phyloP scores from a whole-genome alignment of 2,329 filamentous ascomycete species.

The Pseudonectria buxi region DNA sequence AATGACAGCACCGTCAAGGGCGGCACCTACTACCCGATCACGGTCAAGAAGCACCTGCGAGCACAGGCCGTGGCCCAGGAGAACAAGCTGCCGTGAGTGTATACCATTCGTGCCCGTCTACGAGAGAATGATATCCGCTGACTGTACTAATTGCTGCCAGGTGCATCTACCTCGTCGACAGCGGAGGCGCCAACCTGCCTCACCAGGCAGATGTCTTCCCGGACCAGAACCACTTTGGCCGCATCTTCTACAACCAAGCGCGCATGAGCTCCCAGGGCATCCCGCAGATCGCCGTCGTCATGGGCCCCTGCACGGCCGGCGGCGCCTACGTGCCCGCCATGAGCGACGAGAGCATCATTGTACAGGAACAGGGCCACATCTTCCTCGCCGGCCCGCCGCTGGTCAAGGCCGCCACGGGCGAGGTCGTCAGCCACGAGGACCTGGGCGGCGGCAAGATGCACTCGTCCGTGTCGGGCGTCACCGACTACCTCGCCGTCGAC shows the following conservation, averaged over 20 bases:
- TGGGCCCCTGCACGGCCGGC: slow-evolving; percentile 94
- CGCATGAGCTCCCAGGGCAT: slow-evolving; percentile 85
- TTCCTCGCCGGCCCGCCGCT: slow-evolving; percentile 92
- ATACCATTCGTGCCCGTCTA: not conserved
- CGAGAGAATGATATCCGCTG: not conserved
- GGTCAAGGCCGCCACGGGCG: slow-evolving; percentile 92
- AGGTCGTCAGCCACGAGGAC: slow-evolving; percentile 84
- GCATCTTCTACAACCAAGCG: slow-evolving; percentile 98
- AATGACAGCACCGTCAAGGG: slow-evolving; percentile 98
- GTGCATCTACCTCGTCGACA: slow-evolving; percentile 95
- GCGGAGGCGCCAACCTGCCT: slow-evolving; percentile 88
- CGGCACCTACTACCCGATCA: slow-evolving; percentile 94
- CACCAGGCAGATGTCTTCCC: slow-evolving; percentile 96
- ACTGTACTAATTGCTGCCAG: slow-evolving; percentile 26
- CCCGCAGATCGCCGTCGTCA: slow-evolving; percentile 89
- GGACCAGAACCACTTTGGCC: slow-evolving; percentile 88
- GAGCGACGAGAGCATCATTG: slow-evolving; percentile 97
- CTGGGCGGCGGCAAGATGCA: slow-evolving; percentile 87
- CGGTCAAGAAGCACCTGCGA: slow-evolving; percentile 92
- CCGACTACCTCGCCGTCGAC: slow-evolving; percentile 90
- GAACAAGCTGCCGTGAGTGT: slow-evolving; percentile 62
- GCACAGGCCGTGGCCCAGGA: slow-evolving; percentile 87
- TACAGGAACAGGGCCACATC: slow-evolving; percentile 91
- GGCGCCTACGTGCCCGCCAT: slow-evolving; percentile 95
- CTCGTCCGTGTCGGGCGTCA: slow-evolving; percentile 83